Evolutionary conservation across 139 green algal species (phyloP).

Genomic region (Picochlorum sp.): DNA sequence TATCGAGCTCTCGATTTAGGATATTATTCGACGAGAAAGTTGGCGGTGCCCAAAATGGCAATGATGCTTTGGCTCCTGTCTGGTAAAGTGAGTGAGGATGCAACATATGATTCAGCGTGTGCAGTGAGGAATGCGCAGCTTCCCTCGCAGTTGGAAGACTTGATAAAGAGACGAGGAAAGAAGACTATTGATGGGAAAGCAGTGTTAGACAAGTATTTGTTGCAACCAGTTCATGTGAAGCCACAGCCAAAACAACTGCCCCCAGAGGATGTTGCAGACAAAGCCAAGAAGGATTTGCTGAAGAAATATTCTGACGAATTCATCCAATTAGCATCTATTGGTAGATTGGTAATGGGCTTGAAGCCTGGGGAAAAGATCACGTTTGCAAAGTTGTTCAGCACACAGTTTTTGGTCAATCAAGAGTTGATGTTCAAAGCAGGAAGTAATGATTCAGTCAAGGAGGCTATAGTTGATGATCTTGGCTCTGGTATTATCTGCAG

Average conservation of each 20-base stretch:
- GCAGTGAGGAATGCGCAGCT: neutral
- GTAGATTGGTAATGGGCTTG: conserved; percentile 14
- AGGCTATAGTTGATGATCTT: conserved; percentile 20
- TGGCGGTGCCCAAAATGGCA: conserved; percentile 14
- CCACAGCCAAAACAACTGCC: neutral
- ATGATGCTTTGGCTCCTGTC: conserved; percentile 12
- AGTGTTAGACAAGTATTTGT: neutral
- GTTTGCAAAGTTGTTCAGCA: conserved; percentile 34
- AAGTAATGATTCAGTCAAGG: neutral
- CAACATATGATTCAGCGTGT: neutral
- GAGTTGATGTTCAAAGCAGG: conserved; percentile 25
- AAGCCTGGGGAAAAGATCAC: conserved; percentile 7
- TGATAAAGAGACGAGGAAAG: neutral
- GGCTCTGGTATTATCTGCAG: conserved; percentile 30
- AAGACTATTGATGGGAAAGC: neutral
- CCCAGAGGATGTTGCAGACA: neutral
- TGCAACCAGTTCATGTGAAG: conserved; percentile 1
- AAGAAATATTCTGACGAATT: conserved; percentile 8
- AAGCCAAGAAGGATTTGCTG: neutral
- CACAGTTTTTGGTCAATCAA: conserved; percentile 25
- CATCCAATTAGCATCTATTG: conserved; percentile 7
- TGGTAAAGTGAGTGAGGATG: conserved; percentile 17
- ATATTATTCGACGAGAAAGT: conserved; percentile 4
- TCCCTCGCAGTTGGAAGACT: neutral
- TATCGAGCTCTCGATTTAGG: neutral